These are phyloP conservation scores for Madurella fahalii DNA, from an alignment of 2,329 filamentous ascomycete genomes.

Conservation along the genomic window DNA sequence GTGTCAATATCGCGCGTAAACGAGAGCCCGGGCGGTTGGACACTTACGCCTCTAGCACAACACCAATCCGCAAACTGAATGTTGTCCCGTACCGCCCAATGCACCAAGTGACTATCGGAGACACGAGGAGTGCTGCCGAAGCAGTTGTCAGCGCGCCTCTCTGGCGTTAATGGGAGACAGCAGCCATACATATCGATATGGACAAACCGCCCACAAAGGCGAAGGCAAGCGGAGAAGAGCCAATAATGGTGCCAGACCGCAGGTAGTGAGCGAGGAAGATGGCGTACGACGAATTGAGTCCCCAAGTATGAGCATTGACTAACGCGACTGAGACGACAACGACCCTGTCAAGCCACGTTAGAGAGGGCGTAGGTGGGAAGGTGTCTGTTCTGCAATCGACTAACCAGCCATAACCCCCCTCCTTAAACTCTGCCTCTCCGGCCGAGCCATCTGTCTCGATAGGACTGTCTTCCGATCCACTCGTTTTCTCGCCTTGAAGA, in stretches of 20 bases:
- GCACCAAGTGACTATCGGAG: slow-evolving; percentile 61
- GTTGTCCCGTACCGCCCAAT: slow-evolving; percentile 61
- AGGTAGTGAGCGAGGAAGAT: slow-evolving; percentile 57
- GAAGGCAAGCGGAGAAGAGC: slow-evolving; percentile 61
- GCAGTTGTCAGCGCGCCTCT: slow-evolving; percentile 15
- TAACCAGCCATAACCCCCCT: slow-evolving; percentile 59
- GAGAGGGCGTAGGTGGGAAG: not conserved
- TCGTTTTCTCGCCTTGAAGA: slow-evolving; percentile 1
- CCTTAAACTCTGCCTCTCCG: slow-evolving; percentile 37
- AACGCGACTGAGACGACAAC: slow-evolving; percentile 51
- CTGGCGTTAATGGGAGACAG: slow-evolving; percentile 26
- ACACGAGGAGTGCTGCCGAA: slow-evolving; percentile 56
- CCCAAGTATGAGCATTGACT: slow-evolving; percentile 71
- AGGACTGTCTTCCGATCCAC: slow-evolving; percentile 12
- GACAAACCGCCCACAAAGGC: slow-evolving; percentile 74
- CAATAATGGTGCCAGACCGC: slow-evolving; percentile 56
- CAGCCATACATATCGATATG: slow-evolving; percentile 48
- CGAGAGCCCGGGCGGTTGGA: not conserved
- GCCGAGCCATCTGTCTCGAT: slow-evolving; percentile 22
- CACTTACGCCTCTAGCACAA: slow-evolving; percentile 54
- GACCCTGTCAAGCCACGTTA: slow-evolving; percentile 35
- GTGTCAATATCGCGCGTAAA: not conserved
- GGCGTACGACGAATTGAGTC: slow-evolving; percentile 62
- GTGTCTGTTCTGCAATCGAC: slow-evolving; percentile 13
- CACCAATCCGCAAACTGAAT: slow-evolving; percentile 59